These are phyloP conservation scores for Nowakowskiella sp. DNA, from an alignment of 192 early-diverging fungal genomes.

Conservation along the genomic window DNA sequence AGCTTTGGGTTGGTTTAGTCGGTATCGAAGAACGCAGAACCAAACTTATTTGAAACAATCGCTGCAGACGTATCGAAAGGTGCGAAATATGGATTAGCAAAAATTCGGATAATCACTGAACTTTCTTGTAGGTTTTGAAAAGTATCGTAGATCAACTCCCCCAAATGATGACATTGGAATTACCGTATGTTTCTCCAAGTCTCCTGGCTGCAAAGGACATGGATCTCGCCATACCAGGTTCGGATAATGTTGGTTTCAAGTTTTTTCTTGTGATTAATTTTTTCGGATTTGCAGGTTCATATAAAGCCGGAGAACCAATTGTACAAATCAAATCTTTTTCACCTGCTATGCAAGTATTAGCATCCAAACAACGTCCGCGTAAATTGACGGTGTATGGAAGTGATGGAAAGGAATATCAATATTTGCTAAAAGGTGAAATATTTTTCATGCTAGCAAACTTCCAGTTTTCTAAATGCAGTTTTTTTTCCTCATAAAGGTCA, in stretches of 20 bases:
- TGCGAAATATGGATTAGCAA: background rate
- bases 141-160: conserved; percentile 75
- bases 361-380: conserved; percentile 89
- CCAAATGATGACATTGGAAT: conserved; percentile 70
- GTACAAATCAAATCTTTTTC: conserved; percentile 83
- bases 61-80: no score
- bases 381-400: conserved; percentile 73
- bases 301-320: conserved; percentile 76
- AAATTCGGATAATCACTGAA: conserved; percentile 1
- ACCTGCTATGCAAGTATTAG: conserved; percentile 72
- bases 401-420: conserved; percentile 86
- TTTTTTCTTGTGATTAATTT: conserved; percentile 1
- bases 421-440: conserved; percentile 70
- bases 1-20: conserved; percentile 76
- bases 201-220: conserved; percentile 73
- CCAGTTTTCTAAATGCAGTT: conserved; percentile 7
- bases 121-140: conserved; percentile 47
- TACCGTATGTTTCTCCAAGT: conserved; percentile 86
- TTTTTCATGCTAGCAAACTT: conserved; percentile 6
- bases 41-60: conserved; percentile 65
- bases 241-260: background rate
- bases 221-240: conserved; percentile 82
- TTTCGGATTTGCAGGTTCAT: conserved; percentile 41
- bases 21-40: conserved; percentile 66
- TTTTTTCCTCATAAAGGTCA: conserved; percentile 40